phyloP scores from a whole-genome alignment of 1,139 yeast species.

The Hansenula sp. region DNA sequence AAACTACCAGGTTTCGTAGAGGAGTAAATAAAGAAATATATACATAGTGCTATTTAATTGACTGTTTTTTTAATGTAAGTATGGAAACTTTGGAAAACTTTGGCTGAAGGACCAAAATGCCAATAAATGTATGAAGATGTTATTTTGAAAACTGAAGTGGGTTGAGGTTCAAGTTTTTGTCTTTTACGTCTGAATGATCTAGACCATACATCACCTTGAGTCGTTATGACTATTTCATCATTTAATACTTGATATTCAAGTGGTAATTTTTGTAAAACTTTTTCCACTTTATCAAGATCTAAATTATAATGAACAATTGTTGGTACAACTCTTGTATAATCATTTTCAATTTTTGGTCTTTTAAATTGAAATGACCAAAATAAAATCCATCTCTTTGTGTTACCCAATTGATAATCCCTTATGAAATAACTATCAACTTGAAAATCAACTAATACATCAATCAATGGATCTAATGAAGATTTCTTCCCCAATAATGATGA shows the following conservation, averaged over 20 bases:
- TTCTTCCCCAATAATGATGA: slow-evolving; percentile 35
- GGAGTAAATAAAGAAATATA: neutral
- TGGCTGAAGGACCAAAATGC: slow-evolving; percentile 11
- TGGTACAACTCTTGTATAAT: slow-evolving; percentile 3
- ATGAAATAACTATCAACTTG: slow-evolving; percentile 26
- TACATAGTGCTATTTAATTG: neutral
- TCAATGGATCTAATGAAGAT: slow-evolving; percentile 23
- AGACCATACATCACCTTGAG: slow-evolving; percentile 30
- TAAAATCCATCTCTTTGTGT: slow-evolving; percentile 36
- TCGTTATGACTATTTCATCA: slow-evolving; percentile 2
- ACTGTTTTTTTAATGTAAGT: slow-evolving; percentile 7
- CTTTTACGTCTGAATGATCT: slow-evolving; percentile 25
- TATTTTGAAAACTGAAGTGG: slow-evolving; percentile 11
- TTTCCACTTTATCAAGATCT: slow-evolving; percentile 4
- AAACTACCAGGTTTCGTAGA: slow-evolving; percentile 3
- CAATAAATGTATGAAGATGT: slow-evolving; percentile 10
- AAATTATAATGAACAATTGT: slow-evolving; percentile 15
- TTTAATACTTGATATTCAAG: neutral
- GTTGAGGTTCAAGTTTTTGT: slow-evolving; percentile 2
- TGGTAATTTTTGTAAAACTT: slow-evolving; percentile 1
- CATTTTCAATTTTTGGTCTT: slow-evolving; percentile 12
- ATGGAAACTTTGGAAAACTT: slow-evolving; percentile 19
- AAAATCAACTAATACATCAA: slow-evolving; percentile 16
- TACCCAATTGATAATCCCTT: slow-evolving; percentile 27
- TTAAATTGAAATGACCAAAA: slow-evolving; percentile 31